Conservation (phyloP, 2,329 filamentous ascomycete genomes). For the Trichoderma pleuroti region DNA sequence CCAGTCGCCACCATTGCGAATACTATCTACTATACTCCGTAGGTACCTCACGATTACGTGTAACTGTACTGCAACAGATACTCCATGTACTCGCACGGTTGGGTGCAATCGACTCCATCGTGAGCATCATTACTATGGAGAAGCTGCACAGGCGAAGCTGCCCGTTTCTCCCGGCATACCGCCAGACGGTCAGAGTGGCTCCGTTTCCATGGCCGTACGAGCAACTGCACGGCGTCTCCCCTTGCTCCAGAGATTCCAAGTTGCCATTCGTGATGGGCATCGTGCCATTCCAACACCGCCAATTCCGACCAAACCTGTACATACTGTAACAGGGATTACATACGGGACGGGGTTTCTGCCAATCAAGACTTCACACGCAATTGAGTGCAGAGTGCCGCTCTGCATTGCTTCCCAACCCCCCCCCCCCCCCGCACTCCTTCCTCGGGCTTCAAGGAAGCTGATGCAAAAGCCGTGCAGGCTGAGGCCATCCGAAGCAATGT, state of each 20-base stretch:
- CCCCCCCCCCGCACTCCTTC: neutral
- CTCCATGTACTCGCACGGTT: neutral
- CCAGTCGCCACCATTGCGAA: neutral
- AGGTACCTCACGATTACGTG: neutral
- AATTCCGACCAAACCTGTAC: slow-evolving; percentile 1
- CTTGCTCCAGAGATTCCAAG: neutral
- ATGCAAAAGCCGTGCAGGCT: slow-evolving; percentile 13
- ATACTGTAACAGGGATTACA: neutral
- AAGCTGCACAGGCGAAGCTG: slow-evolving; percentile 14
- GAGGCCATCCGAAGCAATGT: slow-evolving; percentile 6
- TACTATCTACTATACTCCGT: too few relatives aligned
- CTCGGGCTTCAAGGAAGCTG: neutral
- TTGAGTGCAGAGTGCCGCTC: neutral
- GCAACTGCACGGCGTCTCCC: neutral
- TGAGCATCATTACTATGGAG: neutral
- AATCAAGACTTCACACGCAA: slow-evolving; percentile 18
- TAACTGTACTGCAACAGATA: neutral
- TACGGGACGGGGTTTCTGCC: slow-evolving; percentile 1
- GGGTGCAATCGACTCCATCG: slow-evolving; percentile 3
- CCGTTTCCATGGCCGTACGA: slow-evolving; percentile 2
- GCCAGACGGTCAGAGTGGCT: slow-evolving; percentile 6
- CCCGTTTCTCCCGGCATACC: slow-evolving; percentile 16
- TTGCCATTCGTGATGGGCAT: neutral
- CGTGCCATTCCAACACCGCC: slow-evolving; percentile 2
- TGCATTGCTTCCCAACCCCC: slow-evolving; percentile 13